These are phyloP conservation scores for Cyclospora cayetanensis DNA, from an alignment of 169 alveolate species.

Conservation along the genomic window DNA sequence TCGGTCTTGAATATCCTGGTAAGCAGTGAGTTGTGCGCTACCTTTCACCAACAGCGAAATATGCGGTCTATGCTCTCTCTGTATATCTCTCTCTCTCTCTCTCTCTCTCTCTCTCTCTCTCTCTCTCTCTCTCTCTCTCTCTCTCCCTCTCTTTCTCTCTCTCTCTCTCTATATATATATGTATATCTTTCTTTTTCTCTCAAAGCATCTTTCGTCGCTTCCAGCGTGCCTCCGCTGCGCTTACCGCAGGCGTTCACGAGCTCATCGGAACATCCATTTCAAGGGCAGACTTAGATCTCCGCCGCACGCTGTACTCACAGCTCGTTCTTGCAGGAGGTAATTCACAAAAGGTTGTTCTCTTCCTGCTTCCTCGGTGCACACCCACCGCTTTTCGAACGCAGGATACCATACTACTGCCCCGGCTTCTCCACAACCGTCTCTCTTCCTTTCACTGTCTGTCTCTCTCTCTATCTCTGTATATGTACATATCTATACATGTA, in stretches of 20 bases:
- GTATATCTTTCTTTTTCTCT: neutral
- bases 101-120: neutral
- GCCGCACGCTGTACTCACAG: conserved; percentile 83
- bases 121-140: neutral
- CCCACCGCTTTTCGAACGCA: too few relatives aligned
- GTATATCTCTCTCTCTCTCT: neutral
- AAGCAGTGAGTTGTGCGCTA: conserved; percentile 4
- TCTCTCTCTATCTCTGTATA: neutral
- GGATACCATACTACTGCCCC: too few relatives aligned
- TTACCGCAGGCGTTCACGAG: conserved; percentile 75
- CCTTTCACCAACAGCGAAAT: neutral
- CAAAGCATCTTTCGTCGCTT: too few relatives aligned
- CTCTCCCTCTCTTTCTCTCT: neutral
- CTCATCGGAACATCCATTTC: conserved; percentile 77
- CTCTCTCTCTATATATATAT: neutral
- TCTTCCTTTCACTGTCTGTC: neutral
- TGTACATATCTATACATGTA: neutral
- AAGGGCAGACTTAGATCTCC: conserved; percentile 83
- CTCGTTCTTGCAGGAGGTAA: conserved; percentile 70
- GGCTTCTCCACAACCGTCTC: too few relatives aligned
- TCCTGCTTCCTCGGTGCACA: too few relatives aligned
- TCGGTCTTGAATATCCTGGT: conserved; percentile 96
- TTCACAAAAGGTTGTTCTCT: neutral
- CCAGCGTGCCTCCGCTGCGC: too few relatives aligned
- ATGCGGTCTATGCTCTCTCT: neutral